phyloP scores from a whole-genome alignment of 257 asterid species.

The Thymus quinquecostatus region DNA sequence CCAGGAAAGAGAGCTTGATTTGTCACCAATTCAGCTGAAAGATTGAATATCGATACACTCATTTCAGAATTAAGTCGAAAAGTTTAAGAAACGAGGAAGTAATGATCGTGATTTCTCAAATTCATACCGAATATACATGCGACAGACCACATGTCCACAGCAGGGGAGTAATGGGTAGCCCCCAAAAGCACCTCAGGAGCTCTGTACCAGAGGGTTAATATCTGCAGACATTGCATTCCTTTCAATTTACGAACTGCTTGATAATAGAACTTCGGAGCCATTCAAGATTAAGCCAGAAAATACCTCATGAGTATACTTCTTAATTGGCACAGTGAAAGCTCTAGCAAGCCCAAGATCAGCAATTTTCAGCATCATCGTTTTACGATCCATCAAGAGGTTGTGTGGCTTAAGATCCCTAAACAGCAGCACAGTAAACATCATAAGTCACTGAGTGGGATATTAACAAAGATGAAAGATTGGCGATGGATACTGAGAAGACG shows the following conservation, averaged over 20 bases:
- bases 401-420: conserved; percentile 96
- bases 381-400: conserved; percentile 95
- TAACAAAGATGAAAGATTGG: not conserved
- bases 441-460: not conserved
- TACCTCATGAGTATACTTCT: conserved; percentile 98
- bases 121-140: conserved; percentile 91
- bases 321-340: conserved; percentile 88
- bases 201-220: conserved; percentile 97
- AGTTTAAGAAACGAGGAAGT: not conserved
- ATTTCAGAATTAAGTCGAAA: not conserved
- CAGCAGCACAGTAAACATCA: not conserved
- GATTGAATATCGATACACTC: conserved; percentile 16
- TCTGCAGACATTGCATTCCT: conserved; percentile 46
- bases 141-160: conserved; percentile 98
- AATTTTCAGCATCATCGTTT: conserved; percentile 85
- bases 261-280: not conserved
- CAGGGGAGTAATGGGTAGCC: conserved; percentile 94
- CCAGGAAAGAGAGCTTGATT: conserved; percentile 89
- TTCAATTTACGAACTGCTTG: not conserved
- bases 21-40: conserved; percentile 88
- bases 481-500: not conserved
- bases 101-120: conserved; percentile 2
- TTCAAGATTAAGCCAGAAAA: conserved; percentile 7
- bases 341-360: conserved; percentile 98
- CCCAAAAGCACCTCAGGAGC: conserved; percentile 99